Percentiles rank a stretch among this genome's conserved stretches.
Conservation (phyloP, 2,329 filamentous ascomycete genomes). For the Xylariaceae sp. region DNA sequence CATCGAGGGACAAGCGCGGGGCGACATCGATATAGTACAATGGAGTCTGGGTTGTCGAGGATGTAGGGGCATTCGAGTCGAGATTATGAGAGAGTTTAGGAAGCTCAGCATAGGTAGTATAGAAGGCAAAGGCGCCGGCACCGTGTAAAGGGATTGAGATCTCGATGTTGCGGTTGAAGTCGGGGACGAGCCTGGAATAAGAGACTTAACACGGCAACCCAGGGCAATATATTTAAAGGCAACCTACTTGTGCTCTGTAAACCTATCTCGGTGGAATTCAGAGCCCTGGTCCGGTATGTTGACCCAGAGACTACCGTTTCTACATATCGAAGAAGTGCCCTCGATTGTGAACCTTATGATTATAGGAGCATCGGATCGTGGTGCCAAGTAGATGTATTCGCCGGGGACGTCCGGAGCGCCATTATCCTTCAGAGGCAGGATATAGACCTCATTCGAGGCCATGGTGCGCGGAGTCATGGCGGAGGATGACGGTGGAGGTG, state of each 20-base stretch:
- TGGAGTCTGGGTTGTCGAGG: slow-evolving; percentile 62
- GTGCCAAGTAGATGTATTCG: slow-evolving; percentile 86
- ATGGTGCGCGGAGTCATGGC: slow-evolving; percentile 58
- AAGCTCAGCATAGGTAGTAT: slow-evolving; percentile 85
- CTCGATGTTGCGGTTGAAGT: slow-evolving; percentile 88
- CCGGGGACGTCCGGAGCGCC: slow-evolving; percentile 86
- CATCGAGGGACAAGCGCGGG: slow-evolving; percentile 71
- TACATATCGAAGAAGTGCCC: slow-evolving; percentile 91
- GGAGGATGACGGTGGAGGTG: not conserved
- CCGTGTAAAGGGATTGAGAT: slow-evolving; percentile 82
- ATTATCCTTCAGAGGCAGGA: slow-evolving; percentile 86
- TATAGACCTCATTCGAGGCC: slow-evolving; percentile 70
- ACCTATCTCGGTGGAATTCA: slow-evolving; percentile 72
- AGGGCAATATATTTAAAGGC: slow-evolving; percentile 27
- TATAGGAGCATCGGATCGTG: slow-evolving; percentile 69
- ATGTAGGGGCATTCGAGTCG: slow-evolving; percentile 42
- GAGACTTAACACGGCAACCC: slow-evolving; percentile 5
- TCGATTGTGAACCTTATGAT: slow-evolving; percentile 85
- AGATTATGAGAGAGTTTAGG: slow-evolving; percentile 66
- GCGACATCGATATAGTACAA: slow-evolving; percentile 93
- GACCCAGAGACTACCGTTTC: slow-evolving; percentile 91
- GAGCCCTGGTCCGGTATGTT: slow-evolving; percentile 80
- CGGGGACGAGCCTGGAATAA: slow-evolving; percentile 67
- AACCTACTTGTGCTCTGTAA: slow-evolving; percentile 80
- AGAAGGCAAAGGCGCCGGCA: slow-evolving; percentile 89